These are phyloP conservation scores for Bruguiera gymnorhiza DNA, from an alignment of 345 rosid species.

Conservation along the genomic window DNA sequence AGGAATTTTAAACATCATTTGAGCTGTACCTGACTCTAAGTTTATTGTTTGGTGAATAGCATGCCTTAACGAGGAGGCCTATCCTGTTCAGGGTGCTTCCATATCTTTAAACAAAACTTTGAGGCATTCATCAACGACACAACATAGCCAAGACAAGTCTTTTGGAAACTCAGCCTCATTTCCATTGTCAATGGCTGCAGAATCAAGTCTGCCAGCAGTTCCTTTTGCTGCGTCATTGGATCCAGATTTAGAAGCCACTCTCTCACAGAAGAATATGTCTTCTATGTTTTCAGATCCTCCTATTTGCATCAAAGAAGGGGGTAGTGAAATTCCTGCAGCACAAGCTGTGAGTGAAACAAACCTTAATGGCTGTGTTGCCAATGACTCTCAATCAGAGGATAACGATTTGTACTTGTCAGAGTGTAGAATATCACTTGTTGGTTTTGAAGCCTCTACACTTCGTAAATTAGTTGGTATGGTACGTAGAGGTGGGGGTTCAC, in stretches of 20 bases:
- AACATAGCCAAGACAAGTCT: constrained; percentile 51
- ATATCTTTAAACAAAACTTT: constrained; percentile 39
- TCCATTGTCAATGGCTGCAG: constrained; percentile 38
- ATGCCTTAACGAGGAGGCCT: constrained; percentile 83
- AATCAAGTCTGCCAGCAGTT: constrained; percentile 35
- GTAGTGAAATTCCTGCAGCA: constrained; percentile 31
- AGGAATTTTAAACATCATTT: not conserved
- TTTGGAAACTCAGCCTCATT: constrained; percentile 34
- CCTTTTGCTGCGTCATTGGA: constrained; percentile 45
- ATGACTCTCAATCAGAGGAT: constrained; percentile 78
- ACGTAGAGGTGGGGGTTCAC: constrained; percentile 84
- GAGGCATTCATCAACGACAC: constrained; percentile 33
- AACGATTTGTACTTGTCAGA: constrained; percentile 84
- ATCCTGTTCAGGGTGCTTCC: constrained; percentile 51
- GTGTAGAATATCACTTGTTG: constrained; percentile 68
- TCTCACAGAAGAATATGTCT: constrained; percentile 64
- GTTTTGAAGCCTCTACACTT: constrained; percentile 83
- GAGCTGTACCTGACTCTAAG: constrained; percentile 23
- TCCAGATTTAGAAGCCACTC: constrained; percentile 67
- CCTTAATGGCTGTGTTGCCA: constrained; percentile 57
- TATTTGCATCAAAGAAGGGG: constrained; percentile 36
- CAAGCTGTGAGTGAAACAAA: constrained; percentile 41
- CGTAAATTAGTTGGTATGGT: constrained; percentile 72
- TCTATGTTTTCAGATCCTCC: constrained; percentile 51
- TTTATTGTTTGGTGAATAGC: constrained; percentile 54